A percentile compares a stretch with the other conserved stretches of the same genome.
phyloP scores from a whole-genome alignment of 805 yeast species.

The Schizosaccharomyces japonicus region DNA sequence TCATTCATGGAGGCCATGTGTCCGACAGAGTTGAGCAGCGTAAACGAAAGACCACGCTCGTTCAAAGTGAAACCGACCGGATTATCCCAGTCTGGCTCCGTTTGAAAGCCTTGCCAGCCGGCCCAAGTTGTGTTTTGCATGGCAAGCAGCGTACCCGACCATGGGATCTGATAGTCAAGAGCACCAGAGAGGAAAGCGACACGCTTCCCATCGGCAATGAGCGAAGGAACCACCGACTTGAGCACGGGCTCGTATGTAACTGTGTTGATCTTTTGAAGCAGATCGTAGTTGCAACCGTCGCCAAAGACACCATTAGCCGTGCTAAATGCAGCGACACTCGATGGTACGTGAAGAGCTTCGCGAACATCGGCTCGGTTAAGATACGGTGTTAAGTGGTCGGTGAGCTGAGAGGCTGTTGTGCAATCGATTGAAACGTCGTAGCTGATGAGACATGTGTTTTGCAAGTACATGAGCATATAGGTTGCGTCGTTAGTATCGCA shows the following conservation, averaged over 20 bases:
- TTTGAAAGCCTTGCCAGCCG: conserved; percentile 4
- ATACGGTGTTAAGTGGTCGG: conserved; percentile 26
- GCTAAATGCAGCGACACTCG: neutral
- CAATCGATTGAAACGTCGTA: conserved; percentile 55
- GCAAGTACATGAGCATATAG: neutral
- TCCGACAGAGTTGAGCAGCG: conserved; percentile 55
- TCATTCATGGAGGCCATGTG: conserved; percentile 74
- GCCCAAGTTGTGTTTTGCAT: conserved; percentile 4
- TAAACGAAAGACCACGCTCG: conserved; percentile 39
- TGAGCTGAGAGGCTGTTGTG: conserved; percentile 39
- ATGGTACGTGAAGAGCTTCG: conserved; percentile 56
- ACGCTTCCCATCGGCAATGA: neutral
- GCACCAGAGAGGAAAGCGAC: neutral
- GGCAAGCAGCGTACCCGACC: neutral
- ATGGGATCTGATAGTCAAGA: neutral
- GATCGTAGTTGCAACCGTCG: neutral
- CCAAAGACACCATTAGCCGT: neutral
- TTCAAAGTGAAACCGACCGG: conserved; percentile 39
- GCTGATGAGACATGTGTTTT: conserved; percentile 46
- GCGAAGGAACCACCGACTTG: neutral
- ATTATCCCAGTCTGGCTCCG: neutral
- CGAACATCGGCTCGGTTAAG: conserved; percentile 44
- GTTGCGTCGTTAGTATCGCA: neutral
- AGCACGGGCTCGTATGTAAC: neutral
- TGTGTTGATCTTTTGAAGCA: neutral